phyloP scores from a whole-genome alignment of 2,329 filamentous ascomycete genomes.

The Leptoxyphium fumago region DNA sequence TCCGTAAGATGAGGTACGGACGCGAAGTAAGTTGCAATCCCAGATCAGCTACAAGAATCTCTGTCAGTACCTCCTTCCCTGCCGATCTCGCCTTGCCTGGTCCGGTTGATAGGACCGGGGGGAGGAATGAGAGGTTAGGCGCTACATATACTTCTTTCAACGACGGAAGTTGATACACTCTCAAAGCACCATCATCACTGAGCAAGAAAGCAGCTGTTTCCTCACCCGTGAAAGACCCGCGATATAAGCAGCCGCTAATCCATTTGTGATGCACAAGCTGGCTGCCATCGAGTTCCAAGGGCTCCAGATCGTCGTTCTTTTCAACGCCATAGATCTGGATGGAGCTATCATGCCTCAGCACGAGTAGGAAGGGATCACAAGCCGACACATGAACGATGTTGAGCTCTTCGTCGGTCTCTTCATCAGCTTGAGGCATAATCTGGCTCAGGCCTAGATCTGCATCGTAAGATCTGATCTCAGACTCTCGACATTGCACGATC shows the following conservation, averaged over 20 bases:
- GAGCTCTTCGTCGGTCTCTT: constrained; percentile 70
- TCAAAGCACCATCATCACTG: constrained; percentile 50
- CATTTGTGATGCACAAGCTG: constrained; percentile 69
- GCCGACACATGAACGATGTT: constrained; percentile 70
- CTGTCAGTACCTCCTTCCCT: constrained; percentile 57
- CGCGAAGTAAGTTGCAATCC: constrained; percentile 56
- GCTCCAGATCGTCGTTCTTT: constrained; percentile 56
- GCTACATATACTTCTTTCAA: constrained; percentile 60
- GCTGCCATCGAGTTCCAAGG: constrained; percentile 10
- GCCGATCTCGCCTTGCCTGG: constrained; percentile 55
- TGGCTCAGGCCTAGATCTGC: constrained; percentile 81
- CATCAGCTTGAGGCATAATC: constrained; percentile 85
- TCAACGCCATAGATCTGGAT: constrained; percentile 68
- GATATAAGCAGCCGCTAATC: constrained; percentile 71
- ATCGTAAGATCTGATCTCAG: constrained; percentile 82
- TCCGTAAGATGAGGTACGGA: constrained; percentile 72
- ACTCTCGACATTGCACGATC: constrained; percentile 75
- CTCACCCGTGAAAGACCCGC: constrained; percentile 38
- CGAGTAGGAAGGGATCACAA: constrained; percentile 68
- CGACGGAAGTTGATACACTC: constrained; percentile 67
- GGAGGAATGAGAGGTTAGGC: constrained; percentile 64
- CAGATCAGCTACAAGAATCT: constrained; percentile 72
- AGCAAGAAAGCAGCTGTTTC: constrained; percentile 63
- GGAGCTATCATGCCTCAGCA: constrained; percentile 72
- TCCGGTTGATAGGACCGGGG: constrained; percentile 58